These are phyloP conservation scores for Leccinum variicolor DNA, from an alignment of 768 basidiomycete species.

Conservation along the genomic window DNA sequence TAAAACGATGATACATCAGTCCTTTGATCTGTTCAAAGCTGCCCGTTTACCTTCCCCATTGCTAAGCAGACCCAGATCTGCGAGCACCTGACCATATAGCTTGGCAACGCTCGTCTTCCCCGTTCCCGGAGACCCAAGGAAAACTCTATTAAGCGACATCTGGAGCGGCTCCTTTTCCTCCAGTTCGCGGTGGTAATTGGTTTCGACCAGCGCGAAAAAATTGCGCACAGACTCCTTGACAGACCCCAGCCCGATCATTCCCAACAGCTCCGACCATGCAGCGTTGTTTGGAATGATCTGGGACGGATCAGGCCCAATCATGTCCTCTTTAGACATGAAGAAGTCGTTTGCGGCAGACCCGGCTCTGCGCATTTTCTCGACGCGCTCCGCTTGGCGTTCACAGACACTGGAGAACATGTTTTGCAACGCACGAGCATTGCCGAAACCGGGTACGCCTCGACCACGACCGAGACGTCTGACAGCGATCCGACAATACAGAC, in stretches of 20 bases:
- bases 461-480: slow-evolving; percentile 15
- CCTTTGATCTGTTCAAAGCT: not conserved
- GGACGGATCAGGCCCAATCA: slow-evolving; percentile 65
- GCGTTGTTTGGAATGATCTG: slow-evolving; percentile 41
- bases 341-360: slow-evolving; percentile 48
- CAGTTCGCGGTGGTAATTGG: slow-evolving; percentile 61
- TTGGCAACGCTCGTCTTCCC: slow-evolving; percentile 71
- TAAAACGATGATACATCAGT: slow-evolving; percentile 23
- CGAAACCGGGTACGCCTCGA: slow-evolving; percentile 48
- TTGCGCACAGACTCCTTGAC: slow-evolving; percentile 55
- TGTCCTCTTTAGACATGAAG: slow-evolving; percentile 47
- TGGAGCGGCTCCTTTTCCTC: slow-evolving; percentile 49
- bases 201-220: slow-evolving; percentile 43
- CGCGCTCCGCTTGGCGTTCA: slow-evolving; percentile 52
- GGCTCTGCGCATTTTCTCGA: slow-evolving; percentile 38
- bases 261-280: slow-evolving; percentile 52
- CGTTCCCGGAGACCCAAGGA: slow-evolving; percentile 66
- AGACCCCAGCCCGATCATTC: slow-evolving; percentile 49
- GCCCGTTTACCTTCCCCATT: slow-evolving; percentile 58
- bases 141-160: slow-evolving; percentile 60
- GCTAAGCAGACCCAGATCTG: slow-evolving; percentile 60
- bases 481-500: slow-evolving; percentile 47
- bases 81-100: slow-evolving; percentile 61
- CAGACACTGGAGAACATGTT: slow-evolving; percentile 45
- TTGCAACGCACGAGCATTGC: slow-evolving; percentile 62